Evolutionary conservation across 345 rosid genomes (phyloP).

Genomic region (Rubroshorea leprosula): DNA sequence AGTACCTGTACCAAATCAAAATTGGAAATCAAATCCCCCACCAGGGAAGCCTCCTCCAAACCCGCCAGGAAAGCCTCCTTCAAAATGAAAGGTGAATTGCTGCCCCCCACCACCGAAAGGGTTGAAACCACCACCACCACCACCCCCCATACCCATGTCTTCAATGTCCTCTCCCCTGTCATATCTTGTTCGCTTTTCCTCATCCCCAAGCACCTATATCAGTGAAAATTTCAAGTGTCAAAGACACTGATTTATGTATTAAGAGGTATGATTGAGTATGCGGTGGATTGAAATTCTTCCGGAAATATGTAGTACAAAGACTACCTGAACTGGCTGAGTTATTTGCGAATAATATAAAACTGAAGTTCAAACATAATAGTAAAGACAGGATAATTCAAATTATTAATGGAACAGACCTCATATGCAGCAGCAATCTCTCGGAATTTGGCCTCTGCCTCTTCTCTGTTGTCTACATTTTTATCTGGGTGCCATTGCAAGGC

Average conservation of each 20-base stretch:
- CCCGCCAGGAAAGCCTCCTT: constrained; percentile 83
- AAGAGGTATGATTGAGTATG: too few relatives aligned
- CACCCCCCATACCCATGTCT: constrained; percentile 81
- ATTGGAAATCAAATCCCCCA: constrained; percentile 58
- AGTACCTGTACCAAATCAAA: constrained; percentile 25
- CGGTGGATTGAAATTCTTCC: constrained; percentile 2
- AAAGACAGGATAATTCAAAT: too few relatives aligned
- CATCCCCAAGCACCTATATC: constrained; percentile 77
- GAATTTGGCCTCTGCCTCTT: constrained; percentile 92
- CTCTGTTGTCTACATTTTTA: constrained; percentile 87
- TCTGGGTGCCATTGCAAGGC: constrained; percentile 99
- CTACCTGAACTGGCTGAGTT: too few relatives aligned
- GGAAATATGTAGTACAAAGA: background rate
- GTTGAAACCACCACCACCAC: constrained; percentile 50
- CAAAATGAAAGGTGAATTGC: constrained; percentile 72
- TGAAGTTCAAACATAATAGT: background rate
- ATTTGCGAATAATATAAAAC: background rate
- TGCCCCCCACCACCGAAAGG: constrained; percentile 87
- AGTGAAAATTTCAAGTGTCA: constrained; percentile 4
- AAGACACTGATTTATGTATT: background rate
- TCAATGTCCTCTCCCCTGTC: constrained; percentile 97
- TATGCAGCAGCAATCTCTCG: constrained; percentile 95
- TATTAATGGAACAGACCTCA: constrained; percentile 47
- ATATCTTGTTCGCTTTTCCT: constrained; percentile 76
- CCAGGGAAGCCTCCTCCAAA: constrained; percentile 52